Base-by-base conservation (phyloP, 1,284 basidiomycete species). In the Leccinum ponderosum region DNA sequence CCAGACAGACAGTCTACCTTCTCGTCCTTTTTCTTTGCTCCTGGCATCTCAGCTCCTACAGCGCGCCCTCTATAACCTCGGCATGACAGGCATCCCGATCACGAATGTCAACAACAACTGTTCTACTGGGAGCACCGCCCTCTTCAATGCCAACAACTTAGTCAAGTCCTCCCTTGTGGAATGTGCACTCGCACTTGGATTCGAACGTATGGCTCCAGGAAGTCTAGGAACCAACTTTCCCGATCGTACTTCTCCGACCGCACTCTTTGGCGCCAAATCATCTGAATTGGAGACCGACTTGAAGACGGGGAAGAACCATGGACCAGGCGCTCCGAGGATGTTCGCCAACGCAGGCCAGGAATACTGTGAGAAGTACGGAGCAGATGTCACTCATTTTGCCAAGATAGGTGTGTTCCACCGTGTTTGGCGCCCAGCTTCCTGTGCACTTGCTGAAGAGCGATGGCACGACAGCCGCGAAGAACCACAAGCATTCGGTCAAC, bases 81-180 rank as follows among this genome's bases (percentile, higher is more conserved):
- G 93, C 15, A 81, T 95, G 75, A 95, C 93, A 4, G 83, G 85
- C 27, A 94, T 95, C 62, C 93, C 93, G 1, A 90, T 95, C 68
- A 84, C 90, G 57, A 95, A 95, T 68, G 90, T 94, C 56, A 93
- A 92, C 77, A 94, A 94, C 75, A 93, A 92, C 71, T 92, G 91
- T 67, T 88, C 89, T 1, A 92, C 90, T 0, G 90, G 90, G 2
- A 89, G 87, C 55, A 84, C 89, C 0, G 91, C 91, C 3, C 79
- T 93, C 15, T 89, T 83, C 70, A 82, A 89, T 47, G 89, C 87
- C 3, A 87, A 87, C 67, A 85, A 83, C 42, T 80, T 83, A 22
- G 83, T 94, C 52, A 89, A 87, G 68, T 83, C 82, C 25, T 90
- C 89, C 9, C 81, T 88, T 62, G 87, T 81, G 3, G 89, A 93